Conservation (phyloP, 2,329 filamentous ascomycete genomes). For the Periconia sp. region DNA sequence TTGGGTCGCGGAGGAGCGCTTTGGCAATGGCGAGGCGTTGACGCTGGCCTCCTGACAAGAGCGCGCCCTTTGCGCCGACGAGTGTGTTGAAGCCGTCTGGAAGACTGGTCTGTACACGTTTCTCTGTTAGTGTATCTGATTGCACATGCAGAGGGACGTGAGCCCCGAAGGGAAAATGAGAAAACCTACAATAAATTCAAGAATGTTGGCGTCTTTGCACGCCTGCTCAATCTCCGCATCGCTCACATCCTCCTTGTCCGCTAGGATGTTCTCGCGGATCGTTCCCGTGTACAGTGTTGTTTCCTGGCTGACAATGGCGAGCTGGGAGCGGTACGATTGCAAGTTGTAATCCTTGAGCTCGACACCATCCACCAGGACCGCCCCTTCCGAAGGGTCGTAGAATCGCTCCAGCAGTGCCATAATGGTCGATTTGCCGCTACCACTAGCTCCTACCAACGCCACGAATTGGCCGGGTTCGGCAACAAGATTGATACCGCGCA, state of each 20-base stretch:
- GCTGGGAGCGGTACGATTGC: slow-evolving; percentile 79
- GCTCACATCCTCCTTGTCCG: slow-evolving; percentile 62
- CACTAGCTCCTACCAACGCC: slow-evolving; percentile 89
- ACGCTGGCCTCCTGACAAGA: slow-evolving; percentile 75
- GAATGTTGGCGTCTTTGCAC: slow-evolving; percentile 65
- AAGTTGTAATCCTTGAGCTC: slow-evolving; percentile 77
- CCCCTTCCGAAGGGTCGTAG: slow-evolving; percentile 83
- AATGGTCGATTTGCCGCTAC: slow-evolving; percentile 92
- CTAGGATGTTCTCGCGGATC: slow-evolving; percentile 82
- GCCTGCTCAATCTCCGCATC: slow-evolving; percentile 76
- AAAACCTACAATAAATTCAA: slow-evolving; percentile 38
- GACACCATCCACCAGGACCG: slow-evolving; percentile 77
- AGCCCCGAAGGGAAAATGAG: background rate
- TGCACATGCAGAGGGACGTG: too few species aligned
- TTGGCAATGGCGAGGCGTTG: slow-evolving; percentile 93
- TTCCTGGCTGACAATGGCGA: slow-evolving; percentile 94
- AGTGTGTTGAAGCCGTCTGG: slow-evolving; percentile 79
- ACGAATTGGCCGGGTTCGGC: slow-evolving; percentile 80
- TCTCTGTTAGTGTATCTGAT: too few species aligned
- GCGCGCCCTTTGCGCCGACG: slow-evolving; percentile 79
- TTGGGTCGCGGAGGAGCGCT: slow-evolving; percentile 87
- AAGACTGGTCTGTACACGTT: slow-evolving; percentile 30
- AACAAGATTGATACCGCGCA: slow-evolving; percentile 76
- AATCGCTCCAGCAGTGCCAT: slow-evolving; percentile 92
- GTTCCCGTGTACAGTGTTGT: slow-evolving; percentile 93